These are phyloP conservation scores for Tausonia pullulans DNA, from an alignment of 1,284 basidiomycete genomes.

Conservation along the genomic window DNA sequence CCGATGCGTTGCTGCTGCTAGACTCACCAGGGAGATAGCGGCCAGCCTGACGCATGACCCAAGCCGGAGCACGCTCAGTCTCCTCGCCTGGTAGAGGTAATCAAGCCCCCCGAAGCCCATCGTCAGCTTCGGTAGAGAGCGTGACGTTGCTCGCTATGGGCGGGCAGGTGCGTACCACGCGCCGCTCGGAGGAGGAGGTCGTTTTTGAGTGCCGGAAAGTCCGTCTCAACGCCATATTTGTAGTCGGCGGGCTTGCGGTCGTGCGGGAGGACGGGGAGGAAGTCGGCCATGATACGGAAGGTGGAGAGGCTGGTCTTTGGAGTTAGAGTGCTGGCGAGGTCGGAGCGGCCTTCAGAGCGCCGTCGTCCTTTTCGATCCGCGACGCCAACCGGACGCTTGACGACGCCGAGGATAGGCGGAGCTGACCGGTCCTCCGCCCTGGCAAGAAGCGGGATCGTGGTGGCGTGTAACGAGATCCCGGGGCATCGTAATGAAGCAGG, in stretches of 20 bases:
- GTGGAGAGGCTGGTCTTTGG: too few species aligned
- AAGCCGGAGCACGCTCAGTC: conserved; percentile 87
- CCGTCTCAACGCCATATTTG: conserved; percentile 8
- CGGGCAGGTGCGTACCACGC: conserved; percentile 41
- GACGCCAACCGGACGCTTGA: neutral
- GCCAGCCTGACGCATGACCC: conserved; percentile 99
- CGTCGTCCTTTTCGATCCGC: neutral
- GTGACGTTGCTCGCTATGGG: too few species aligned
- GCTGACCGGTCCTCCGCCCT: too few species aligned
- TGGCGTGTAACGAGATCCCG: too few species aligned
- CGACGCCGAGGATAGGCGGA: neutral
- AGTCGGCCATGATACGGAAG: neutral
- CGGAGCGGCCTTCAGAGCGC: neutral
- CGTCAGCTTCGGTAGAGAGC: neutral
- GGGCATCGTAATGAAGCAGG: too few species aligned
- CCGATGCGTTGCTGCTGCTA: neutral
- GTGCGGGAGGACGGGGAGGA: neutral
- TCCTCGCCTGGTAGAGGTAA: conserved; percentile 49
- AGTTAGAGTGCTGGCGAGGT: too few species aligned
- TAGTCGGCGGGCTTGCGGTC: neutral
- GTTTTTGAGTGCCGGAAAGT: conserved; percentile 65
- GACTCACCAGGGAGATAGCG: conserved; percentile 78
- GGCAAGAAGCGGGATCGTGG: too few species aligned
- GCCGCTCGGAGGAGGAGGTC: conserved; percentile 85
- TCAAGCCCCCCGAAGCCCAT: neutral